A percentile compares a stretch with the other conserved stretches of the same genome.
Conservation (phyloP, 208 protist species). For the Crithidia mellificae region DNA sequence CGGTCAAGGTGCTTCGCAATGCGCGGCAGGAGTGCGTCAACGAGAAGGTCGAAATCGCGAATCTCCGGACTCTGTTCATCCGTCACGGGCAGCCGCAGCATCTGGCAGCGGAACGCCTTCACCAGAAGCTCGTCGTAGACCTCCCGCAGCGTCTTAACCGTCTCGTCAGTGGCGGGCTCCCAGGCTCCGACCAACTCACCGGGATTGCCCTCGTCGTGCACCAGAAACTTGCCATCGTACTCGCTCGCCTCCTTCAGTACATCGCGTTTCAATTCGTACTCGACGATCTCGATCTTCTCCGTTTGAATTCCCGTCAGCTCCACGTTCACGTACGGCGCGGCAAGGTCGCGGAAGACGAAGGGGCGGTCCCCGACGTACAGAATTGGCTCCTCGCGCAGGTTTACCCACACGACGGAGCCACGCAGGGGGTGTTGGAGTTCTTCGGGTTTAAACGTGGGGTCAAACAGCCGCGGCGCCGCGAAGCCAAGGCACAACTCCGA, state of each 20-base stretch:
- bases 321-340: constrained; percentile 89
- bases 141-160: constrained; percentile 81
- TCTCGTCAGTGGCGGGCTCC: constrained; percentile 66
- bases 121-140: constrained; percentile 68
- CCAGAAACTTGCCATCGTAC: constrained; percentile 81
- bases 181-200: constrained; percentile 87
- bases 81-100: constrained; percentile 82
- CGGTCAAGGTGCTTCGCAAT: constrained; percentile 74
- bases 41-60: constrained; percentile 78
- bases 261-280: constrained; percentile 69
- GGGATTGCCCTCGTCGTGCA: constrained; percentile 86
- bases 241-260: constrained; percentile 75
- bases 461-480: constrained; percentile 78
- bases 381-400: constrained; percentile 87
- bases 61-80: constrained; percentile 86
- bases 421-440: constrained; percentile 68
- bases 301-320: constrained; percentile 88
- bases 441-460: constrained; percentile 68
- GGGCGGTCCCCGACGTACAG: constrained; percentile 87
- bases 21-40: constrained; percentile 61
- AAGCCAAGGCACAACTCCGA: constrained; percentile 77
- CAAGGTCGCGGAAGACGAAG: constrained; percentile 85
- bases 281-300: constrained; percentile 81
- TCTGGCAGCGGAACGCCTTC: constrained; percentile 58
- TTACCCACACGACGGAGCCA: constrained; percentile 87